Percentiles rank a stretch among this genome's conserved stretches.
Evolutionary conservation across 208 protist species (phyloP).

Genomic region (Trypanosoma cruzi): DNA sequence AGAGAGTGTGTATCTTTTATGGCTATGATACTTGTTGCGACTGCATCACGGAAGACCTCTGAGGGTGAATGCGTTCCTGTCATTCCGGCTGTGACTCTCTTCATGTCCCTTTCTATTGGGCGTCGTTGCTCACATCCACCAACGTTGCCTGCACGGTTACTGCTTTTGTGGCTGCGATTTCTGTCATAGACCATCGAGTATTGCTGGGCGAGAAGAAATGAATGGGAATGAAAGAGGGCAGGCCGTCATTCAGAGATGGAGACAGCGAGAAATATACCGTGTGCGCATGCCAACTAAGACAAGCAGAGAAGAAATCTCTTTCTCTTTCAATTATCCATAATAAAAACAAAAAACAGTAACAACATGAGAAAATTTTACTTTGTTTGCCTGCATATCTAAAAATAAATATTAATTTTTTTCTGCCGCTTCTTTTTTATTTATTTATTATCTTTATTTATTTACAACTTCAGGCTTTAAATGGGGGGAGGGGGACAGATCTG

Average conservation of each 20-base stretch:
- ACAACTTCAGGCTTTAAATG: background rate
- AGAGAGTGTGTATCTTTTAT: background rate
- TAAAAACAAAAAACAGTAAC: background rate
- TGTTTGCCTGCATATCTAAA: background rate
- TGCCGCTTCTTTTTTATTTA: too few species aligned
- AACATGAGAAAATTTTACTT: background rate
- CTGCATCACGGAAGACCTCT: background rate
- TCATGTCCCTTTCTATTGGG: background rate
- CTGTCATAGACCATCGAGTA: background rate
- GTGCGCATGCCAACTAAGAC: background rate
- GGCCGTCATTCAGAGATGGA: background rate
- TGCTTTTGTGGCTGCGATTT: background rate
- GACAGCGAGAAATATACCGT: background rate
- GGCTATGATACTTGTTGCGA: background rate
- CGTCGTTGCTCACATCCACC: background rate
- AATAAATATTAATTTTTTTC: too few species aligned
- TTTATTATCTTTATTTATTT: too few species aligned
- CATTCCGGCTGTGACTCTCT: background rate
- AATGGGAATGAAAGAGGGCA: background rate
- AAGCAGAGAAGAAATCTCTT: background rate
- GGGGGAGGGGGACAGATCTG: too few species aligned
- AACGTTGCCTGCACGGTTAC: background rate
- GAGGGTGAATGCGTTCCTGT: background rate
- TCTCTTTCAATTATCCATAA: background rate
- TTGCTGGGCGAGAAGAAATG: background rate